Base-by-base conservation (phyloP, 306 rosid genomes). In the Urtica urens region DNA sequence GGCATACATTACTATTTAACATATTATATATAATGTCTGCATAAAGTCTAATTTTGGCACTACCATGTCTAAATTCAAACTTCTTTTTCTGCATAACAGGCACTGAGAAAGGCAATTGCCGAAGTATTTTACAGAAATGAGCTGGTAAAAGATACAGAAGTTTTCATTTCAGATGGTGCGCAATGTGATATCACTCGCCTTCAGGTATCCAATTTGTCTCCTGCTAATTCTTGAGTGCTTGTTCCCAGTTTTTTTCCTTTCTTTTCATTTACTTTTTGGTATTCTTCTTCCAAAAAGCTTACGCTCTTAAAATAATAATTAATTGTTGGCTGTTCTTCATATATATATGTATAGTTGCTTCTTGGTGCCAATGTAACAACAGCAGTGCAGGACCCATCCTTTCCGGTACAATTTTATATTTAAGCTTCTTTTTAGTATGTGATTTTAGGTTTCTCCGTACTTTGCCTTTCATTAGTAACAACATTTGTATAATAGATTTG, bases 151-250 rank as follows among this genome's bases (percentile, higher is more conserved):
- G 70, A 62, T 42, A 40, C 68, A 0, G 88, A 83, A 31, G 70
- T 79, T 71, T 79, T 79, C 67, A 73, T 83, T 48, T 73, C 94
- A 41, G 94, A 79, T 64, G 88, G 94, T 10, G 72, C 94, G 26
- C 81, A 83, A 46, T 71, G 94, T 64, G 94, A 83, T 62, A 83
- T 83, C 41, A 62, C 80, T 51, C 94, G 94, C 33, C 82, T 79
- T 39, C 94, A 83, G 88, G 88, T 78, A 68, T 44, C 56, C 24
- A 49, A 54, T 8, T 39, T 3, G 12, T 14, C 22, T 17, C 31
- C 26, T 65, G 58, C 25, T 53, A 23, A 26, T 23, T 57, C 19
- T 24, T 56, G n/a, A 42, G 25, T 56, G 21, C 20, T 28, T 15
- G 38, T 29, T 34, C 7, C 22, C 14, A 22, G 1, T 23, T 21